Conservation (phyloP, 805 yeast genomes). For the Cyberlindnera suaveolens region DNA sequence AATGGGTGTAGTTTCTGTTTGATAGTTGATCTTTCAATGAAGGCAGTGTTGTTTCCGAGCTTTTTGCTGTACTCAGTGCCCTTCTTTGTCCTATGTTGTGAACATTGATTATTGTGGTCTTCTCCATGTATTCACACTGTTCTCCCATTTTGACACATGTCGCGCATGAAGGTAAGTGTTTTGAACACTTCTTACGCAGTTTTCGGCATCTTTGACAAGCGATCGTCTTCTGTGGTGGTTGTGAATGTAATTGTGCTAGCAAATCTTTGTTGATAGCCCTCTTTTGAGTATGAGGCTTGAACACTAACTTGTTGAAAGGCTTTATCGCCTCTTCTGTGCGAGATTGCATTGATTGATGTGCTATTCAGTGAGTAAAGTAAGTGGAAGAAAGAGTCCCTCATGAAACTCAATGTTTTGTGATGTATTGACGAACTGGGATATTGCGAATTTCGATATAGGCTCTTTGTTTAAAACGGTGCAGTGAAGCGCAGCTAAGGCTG, state of each 20-base stretch:
- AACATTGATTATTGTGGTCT: slow-evolving; percentile 9
- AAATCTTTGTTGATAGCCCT: slow-evolving; percentile 4
- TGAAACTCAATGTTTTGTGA: not conserved
- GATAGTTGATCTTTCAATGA: slow-evolving; percentile 5
- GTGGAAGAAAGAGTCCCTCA: not conserved
- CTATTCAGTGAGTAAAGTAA: too few relatives aligned
- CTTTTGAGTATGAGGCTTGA: slow-evolving; percentile 15
- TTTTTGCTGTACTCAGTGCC: too few relatives aligned
- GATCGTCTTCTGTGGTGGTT: slow-evolving; percentile 12
- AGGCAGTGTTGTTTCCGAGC: not conserved
- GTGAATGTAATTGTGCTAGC: slow-evolving; percentile 3
- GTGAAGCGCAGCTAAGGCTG: not conserved
- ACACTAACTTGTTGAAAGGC: slow-evolving; percentile 6
- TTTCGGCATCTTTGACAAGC: slow-evolving; percentile 25
- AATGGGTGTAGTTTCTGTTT: slow-evolving; percentile 2
- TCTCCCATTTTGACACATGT: slow-evolving; percentile 41
- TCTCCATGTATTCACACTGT: slow-evolving; percentile 20
- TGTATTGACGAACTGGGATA: too few relatives aligned
- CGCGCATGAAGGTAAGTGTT: slow-evolving; percentile 42
- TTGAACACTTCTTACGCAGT: slow-evolving; percentile 44
- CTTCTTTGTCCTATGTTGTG: too few relatives aligned
- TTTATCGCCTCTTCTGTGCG: not conserved
- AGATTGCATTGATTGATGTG: not conserved
- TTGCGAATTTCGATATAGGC: not conserved
- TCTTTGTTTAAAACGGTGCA: not conserved